These are phyloP conservation scores for Candida qinlingensis DNA, from an alignment of 805 yeast genomes.

Conservation along the genomic window DNA sequence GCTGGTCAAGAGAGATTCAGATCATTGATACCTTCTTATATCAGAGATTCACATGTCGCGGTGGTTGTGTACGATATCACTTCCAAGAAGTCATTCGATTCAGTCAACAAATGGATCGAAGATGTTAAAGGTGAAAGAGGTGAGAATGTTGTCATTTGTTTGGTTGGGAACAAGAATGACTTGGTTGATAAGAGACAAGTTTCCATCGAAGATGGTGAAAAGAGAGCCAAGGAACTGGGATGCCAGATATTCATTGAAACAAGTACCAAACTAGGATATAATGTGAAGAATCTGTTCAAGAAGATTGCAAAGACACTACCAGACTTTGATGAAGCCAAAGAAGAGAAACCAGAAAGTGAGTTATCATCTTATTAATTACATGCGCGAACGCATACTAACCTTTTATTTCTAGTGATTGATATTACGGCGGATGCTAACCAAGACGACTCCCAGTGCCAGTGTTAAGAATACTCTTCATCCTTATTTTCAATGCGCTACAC, in stretches of 20 bases:
- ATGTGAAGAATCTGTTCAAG: constrained; percentile 84
- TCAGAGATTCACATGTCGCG: constrained; percentile 95
- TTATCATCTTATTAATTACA: not conserved
- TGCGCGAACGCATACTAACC: not conserved
- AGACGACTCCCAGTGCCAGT: constrained; percentile 23
- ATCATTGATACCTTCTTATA: constrained; percentile 90
- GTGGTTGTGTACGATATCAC: constrained; percentile 94
- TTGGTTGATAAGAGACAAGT: constrained; percentile 77
- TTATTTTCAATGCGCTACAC: too few species aligned
- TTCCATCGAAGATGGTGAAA: constrained; percentile 78
- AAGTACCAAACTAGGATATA: constrained; percentile 90
- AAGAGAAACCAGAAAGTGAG: constrained; percentile 20
- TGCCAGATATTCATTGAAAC: constrained; percentile 87
- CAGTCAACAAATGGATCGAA: constrained; percentile 86
- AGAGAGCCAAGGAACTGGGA: constrained; percentile 61
- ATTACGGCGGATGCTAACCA: constrained; percentile 20
- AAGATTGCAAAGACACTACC: constrained; percentile 89
- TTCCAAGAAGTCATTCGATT: constrained; percentile 75
- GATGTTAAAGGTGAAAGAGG: constrained; percentile 94
- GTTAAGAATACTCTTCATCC: constrained; percentile 5
- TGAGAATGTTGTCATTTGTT: constrained; percentile 76
- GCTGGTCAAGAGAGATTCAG: constrained; percentile 97
- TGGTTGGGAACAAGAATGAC: constrained; percentile 92
- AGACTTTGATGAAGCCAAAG: constrained; percentile 49
- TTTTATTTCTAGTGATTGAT: constrained; percentile 17